Evolutionary conservation across 441 rosid genomes (phyloP), one percentile per base, ranked within the genome.

Genomic region (Lepidium campestre): DNA sequence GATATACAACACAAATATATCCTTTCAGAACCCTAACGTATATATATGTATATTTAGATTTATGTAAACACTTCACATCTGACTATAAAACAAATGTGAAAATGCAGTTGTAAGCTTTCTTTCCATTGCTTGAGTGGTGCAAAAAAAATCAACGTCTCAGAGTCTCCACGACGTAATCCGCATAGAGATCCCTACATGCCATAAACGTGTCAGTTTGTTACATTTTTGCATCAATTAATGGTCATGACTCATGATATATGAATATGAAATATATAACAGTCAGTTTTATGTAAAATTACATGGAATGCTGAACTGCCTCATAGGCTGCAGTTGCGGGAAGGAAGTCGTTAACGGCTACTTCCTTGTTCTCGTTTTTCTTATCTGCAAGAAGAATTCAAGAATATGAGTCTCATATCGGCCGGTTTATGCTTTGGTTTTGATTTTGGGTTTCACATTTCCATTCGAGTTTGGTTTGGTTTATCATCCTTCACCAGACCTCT

Each of bases 321-420:
- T 66, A 79, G 17, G 93, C 93, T 76, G 83, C 61, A 12, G 85
- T 56, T 49, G 88, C 87, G 0, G 90, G 90, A 52, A 87, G 84
- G 58, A 87, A 87, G 75, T 85, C 88, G 31, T 87, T 73, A n/a
- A 87, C 93, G 0, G 90, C 93, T 47, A 87, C 90, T 63, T 87
- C 88, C 80, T 87, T 87, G 81, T 87, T 87, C 83, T 87, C 93
- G 70, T 93, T 87, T 76, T 93, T 93, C 90, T 93, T 93, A 78
- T 93, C 98, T 93, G 77, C 53, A 18, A 32, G 19, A 57, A 56
- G 9, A 19, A 39, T 64, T 9, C 44, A 65, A 23, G 17, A 20
- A 6, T 9, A 47, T 56, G 42, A 36, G 69, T 34, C 13, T 19
- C 47, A 41, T 14, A 12, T 13, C 36, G 7, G n/a, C 25, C 32